A percentile compares a stretch with the other conserved stretches of the same genome.
phyloP scores from a whole-genome alignment of 192 early-diverging fungal genomes.

The Coemansia umbellata region DNA sequence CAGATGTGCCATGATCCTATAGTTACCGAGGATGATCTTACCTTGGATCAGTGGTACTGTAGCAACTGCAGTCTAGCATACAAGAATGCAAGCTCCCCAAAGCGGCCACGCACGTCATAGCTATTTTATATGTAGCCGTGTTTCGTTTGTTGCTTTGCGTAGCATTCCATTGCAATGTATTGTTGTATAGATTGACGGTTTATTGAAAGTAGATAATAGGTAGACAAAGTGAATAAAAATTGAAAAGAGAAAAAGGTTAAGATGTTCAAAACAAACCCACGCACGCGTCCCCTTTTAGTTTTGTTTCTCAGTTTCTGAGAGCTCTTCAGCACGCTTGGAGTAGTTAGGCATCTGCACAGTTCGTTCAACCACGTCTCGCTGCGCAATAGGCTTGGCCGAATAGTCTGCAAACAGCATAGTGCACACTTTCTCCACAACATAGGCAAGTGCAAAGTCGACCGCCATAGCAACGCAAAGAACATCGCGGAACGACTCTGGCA shows the following conservation, averaged over 20 bases:
- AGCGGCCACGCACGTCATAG: slow-evolving; percentile 17
- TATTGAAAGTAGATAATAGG: no score
- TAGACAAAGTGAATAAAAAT: neutral
- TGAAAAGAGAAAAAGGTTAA: no score
- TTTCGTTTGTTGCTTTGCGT: neutral
- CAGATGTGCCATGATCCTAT: slow-evolving; percentile 46
- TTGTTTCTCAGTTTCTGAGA: neutral
- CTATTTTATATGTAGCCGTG: neutral
- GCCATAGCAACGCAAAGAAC: slow-evolving; percentile 80
- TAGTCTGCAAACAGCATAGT: slow-evolving; percentile 85
- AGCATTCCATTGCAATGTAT: no score
- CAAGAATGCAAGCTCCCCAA: neutral
- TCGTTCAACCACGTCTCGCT: slow-evolving; percentile 16
- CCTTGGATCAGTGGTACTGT: slow-evolving; percentile 46
- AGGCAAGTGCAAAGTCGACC: slow-evolving; percentile 83
- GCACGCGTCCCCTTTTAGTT: neutral
- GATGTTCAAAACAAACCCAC: no score
- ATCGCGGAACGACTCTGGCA: slow-evolving; percentile 82
- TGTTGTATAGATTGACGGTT: no score
- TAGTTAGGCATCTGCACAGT: slow-evolving; percentile 39
- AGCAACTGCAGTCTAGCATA: slow-evolving; percentile 13
- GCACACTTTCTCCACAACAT: slow-evolving; percentile 72
- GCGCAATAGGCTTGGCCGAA: slow-evolving; percentile 74
- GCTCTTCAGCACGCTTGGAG: slow-evolving; percentile 6
- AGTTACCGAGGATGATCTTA: slow-evolving; percentile 35